Evolutionary conservation across 2,329 filamentous ascomycete genomes (phyloP).

Genomic region (Sporothrix protearum): DNA sequence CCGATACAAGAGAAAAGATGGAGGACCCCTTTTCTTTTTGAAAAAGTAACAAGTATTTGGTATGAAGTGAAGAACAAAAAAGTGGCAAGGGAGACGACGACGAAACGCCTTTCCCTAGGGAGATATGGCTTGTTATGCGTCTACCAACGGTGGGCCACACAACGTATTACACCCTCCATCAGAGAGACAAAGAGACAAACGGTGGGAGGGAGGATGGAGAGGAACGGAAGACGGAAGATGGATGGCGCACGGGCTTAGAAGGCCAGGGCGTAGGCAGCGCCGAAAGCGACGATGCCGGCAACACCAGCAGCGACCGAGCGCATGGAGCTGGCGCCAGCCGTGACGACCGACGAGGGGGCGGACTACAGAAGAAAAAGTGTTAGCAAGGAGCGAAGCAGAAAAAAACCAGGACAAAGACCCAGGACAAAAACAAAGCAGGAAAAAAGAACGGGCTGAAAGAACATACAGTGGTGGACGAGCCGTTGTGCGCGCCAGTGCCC

Average conservation of each 20-base stretch:
- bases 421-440: not conserved
- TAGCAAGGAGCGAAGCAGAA: not conserved
- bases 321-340: slow-evolving; percentile 25
- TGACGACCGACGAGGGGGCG: slow-evolving; percentile 21
- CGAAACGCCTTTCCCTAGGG: not conserved
- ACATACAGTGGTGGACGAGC: not conserved
- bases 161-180: not conserved
- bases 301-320: slow-evolving; percentile 21
- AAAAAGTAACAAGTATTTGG: not conserved
- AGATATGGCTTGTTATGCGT: not conserved
- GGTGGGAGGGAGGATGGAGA: too few relatives aligned
- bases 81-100: not conserved
- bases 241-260: slow-evolving; percentile 18
- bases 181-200: not conserved
- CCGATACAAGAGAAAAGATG: not conserved
- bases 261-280: slow-evolving; percentile 23
- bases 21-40: not conserved
- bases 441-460: not conserved
- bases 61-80: not conserved
- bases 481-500: slow-evolving; percentile 5
- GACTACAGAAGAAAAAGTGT: slow-evolving; percentile 15
- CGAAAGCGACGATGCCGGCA: slow-evolving; percentile 23
- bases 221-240: not conserved
- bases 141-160: too few relatives aligned
- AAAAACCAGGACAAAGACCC: not conserved